Conservation (phyloP, 257 asterid species). For the Thymus quinquecostatus region DNA sequence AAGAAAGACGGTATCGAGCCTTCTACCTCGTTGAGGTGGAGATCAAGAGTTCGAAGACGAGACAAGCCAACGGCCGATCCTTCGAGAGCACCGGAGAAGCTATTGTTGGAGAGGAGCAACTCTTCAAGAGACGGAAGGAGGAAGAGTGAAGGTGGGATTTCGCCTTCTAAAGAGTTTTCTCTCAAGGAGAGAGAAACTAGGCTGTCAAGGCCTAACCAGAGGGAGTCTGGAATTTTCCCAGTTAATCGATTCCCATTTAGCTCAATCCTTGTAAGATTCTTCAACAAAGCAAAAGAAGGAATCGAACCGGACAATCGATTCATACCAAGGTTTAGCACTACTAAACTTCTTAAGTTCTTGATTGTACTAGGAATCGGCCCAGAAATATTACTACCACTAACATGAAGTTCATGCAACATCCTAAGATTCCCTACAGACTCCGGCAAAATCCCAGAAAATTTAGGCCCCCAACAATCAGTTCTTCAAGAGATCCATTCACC, state of each 20-base stretch:
- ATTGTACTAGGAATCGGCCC: constrained; percentile 60
- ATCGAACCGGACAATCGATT: constrained; percentile 49
- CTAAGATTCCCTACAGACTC: constrained; percentile 50
- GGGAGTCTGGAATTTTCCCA: constrained; percentile 40
- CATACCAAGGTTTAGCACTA: constrained; percentile 32
- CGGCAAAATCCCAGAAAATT: constrained; percentile 49
- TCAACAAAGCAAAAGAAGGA: constrained; percentile 51
- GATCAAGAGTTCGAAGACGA: constrained; percentile 39
- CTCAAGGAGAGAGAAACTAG: constrained; percentile 43
- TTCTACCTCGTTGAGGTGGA: constrained; percentile 50
- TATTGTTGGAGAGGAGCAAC: constrained; percentile 42
- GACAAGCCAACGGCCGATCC: constrained; percentile 17
- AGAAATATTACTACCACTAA: constrained; percentile 43
- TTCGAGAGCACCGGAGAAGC: constrained; percentile 40
- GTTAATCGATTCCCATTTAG: constrained; percentile 40
- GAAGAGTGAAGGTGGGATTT: constrained; percentile 48
- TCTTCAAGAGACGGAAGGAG: constrained; percentile 40
- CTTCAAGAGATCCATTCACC: constrained; percentile 42
- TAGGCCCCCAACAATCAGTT: constrained; percentile 43
- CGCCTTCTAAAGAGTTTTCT: constrained; percentile 45
- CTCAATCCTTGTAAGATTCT: constrained; percentile 35
- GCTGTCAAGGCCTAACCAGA: constrained; percentile 48
- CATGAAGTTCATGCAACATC: constrained; percentile 41
- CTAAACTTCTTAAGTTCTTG: constrained; percentile 44
- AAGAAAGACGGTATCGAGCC: constrained; percentile 57